Evolutionary conservation across 352 stramenopile species (phyloP), one percentile per base, ranked within the genome.

Genomic region (Globisporangium paddicum): DNA sequence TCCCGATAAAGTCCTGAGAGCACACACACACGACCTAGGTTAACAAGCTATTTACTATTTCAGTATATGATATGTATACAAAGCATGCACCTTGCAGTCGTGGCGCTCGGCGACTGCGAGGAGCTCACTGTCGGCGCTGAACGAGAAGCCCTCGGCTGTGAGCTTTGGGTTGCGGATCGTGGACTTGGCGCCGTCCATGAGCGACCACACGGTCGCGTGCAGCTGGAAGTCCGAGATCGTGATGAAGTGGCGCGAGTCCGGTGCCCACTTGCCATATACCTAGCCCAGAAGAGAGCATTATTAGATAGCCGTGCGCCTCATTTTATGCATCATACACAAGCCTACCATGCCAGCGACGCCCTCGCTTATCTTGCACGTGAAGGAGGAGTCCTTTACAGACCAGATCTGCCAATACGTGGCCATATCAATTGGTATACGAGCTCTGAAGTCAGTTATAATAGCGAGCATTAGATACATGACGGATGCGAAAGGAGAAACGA

Each of bases 171-270:
- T 73, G 5, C 79, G 71, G 53, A 93, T 87, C 42, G 74, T 72
- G 26, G 71, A 86, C 25, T 84, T 77, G 21, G 75, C 75, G 6
- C 72, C 61, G 52, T 90, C 75, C n/a, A 72, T 42, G 5, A 94
- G 68, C 19, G 80, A 91, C 85, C 85, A 94, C 30, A 94, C 80
- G 2, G 79, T 93, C 25, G 79, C 82, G 49, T 93, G 83, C 23
- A 94, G 64, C 59, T 90, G 82, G 49, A 94, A 94, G 64, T 94
- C 85, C n/a, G 84, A 86, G 13, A 94, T 77, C 0, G 82, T 93
- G 53, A 94, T 66, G 5, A 91, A 53, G 45, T 94, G 84, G 16
- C 79, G 75, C 46, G 79, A 67, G 35, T 89, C 82, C 0, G 84
- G 79, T 0, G 67, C 62, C 84, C 84, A 94, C 38, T 69, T 61